Evolutionary conservation across 2,329 filamentous ascomycete species (phyloP).

Genomic region (Epichloe bromicola): DNA sequence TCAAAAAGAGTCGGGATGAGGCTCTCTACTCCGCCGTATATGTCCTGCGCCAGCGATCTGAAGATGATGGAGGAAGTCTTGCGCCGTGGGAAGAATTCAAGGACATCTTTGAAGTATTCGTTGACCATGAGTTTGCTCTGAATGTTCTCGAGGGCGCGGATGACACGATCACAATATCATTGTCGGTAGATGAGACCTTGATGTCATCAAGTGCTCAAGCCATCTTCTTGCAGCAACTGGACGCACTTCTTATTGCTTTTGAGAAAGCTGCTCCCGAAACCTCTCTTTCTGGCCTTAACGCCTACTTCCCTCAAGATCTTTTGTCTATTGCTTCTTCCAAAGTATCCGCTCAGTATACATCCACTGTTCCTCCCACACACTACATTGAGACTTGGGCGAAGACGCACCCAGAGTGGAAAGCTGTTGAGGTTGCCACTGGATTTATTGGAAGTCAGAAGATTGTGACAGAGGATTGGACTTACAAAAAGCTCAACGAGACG

Average conservation of each 20-base stretch:
- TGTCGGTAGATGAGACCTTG: neutral
- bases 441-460: slow-evolving; percentile 12
- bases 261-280: neutral
- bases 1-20: slow-evolving; percentile 10
- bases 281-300: neutral
- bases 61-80: neutral
- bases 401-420: slow-evolving; percentile 34
- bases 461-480: slow-evolving; percentile 10
- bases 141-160: slow-evolving; percentile 19
- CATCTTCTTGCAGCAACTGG: neutral
- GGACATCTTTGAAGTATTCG: slow-evolving; percentile 15
- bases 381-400: neutral
- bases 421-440: slow-evolving; percentile 35
- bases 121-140: slow-evolving; percentile 27
- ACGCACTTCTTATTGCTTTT: neutral
- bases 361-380: neutral
- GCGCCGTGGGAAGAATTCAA: neutral
- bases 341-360: neutral
- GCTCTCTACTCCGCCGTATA: slow-evolving; percentile 13
- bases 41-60: slow-evolving; percentile 11
- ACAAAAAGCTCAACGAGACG: neutral
- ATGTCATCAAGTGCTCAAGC: neutral
- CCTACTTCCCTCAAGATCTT: neutral
- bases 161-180: neutral
- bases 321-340: neutral